These are phyloP conservation scores for Antrodiella citrinella DNA, from an alignment of 768 basidiomycete genomes.

Conservation along the genomic window DNA sequence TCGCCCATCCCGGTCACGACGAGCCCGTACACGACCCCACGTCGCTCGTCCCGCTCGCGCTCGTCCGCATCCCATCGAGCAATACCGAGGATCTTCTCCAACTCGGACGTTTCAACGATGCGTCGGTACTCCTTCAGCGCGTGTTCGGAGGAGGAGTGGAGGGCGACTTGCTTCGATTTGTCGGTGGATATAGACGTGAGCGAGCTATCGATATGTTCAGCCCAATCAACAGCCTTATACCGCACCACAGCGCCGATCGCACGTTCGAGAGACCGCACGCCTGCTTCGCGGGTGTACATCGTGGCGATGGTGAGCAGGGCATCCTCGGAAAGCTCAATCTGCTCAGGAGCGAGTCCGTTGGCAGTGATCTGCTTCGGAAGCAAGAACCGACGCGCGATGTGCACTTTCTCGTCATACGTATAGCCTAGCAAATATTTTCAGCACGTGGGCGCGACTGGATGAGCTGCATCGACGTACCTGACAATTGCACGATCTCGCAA, in stretches of 20 bases:
- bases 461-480: conserved; percentile 35
- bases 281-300: conserved; percentile 84
- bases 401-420: conserved; percentile 86
- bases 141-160: too few relatives aligned
- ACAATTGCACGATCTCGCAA: conserved; percentile 80
- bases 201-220: conserved; percentile 46
- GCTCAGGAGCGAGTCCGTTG: conserved; percentile 60
- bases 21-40: conserved; percentile 78
- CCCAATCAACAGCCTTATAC: conserved; percentile 88
- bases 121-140: conserved; percentile 36
- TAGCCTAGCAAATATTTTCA: conserved; percentile 39
- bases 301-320: conserved; percentile 67
- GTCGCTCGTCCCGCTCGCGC: conserved; percentile 59
- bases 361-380: conserved; percentile 80
- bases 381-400: conserved; percentile 81
- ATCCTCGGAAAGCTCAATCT: conserved; percentile 60
- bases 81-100: conserved; percentile 81
- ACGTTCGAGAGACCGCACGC: conserved; percentile 85
- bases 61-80: conserved; percentile 78
- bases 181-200: conserved; percentile 5
- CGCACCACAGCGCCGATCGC: conserved; percentile 85
- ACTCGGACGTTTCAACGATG: conserved; percentile 55
- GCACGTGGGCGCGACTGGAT: background rate
- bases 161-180: conserved; percentile 20
- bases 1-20: conserved; percentile 87